Percentiles rank a stretch among this genome's conserved stretches.
Evolutionary conservation across 1,139 yeast species (phyloP).

Genomic region (Suhomyces maxii): DNA sequence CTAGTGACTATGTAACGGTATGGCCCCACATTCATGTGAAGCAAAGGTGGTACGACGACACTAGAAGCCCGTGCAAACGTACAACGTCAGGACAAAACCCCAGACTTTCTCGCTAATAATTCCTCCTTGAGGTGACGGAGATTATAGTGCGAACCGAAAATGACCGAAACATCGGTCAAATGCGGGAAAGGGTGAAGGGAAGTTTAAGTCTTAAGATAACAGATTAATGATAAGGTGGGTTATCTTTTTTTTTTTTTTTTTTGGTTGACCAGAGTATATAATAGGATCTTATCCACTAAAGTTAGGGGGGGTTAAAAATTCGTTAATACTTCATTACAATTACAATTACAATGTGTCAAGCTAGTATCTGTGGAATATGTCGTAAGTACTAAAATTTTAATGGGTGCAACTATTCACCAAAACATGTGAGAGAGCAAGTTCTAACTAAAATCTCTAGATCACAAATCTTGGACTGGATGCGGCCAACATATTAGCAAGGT

Average conservation of each 20-base stretch:
- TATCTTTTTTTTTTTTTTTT: no score
- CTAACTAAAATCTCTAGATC: slow-evolving; percentile 20
- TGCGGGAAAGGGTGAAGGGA: not conserved
- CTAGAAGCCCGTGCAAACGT: no score
- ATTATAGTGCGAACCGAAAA: slow-evolving; percentile 5
- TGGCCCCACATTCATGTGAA: slow-evolving; percentile 2
- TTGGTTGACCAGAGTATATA: not conserved
- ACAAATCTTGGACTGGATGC: slow-evolving; percentile 47
- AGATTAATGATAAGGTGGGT: not conserved
- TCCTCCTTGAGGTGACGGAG: not conserved
- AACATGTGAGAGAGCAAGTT: not conserved
- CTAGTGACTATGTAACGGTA: no score
- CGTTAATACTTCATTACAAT: not conserved
- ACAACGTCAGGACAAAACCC: not conserved
- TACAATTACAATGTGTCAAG: slow-evolving; percentile 28
- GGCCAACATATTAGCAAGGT: slow-evolving; percentile 36
- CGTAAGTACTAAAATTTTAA: slow-evolving; percentile 20
- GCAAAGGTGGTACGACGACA: not conserved
- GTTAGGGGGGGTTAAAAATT: not conserved
- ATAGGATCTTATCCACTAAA: not conserved
- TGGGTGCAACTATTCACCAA: not conserved
- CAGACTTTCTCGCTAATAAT: not conserved
- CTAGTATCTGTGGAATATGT: slow-evolving; percentile 40
- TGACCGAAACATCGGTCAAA: slow-evolving; percentile 8
- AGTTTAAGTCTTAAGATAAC: not conserved